Evolutionary conservation across 768 basidiomycete genomes (phyloP).

Genomic region (Lanmaoa rubissima): DNA sequence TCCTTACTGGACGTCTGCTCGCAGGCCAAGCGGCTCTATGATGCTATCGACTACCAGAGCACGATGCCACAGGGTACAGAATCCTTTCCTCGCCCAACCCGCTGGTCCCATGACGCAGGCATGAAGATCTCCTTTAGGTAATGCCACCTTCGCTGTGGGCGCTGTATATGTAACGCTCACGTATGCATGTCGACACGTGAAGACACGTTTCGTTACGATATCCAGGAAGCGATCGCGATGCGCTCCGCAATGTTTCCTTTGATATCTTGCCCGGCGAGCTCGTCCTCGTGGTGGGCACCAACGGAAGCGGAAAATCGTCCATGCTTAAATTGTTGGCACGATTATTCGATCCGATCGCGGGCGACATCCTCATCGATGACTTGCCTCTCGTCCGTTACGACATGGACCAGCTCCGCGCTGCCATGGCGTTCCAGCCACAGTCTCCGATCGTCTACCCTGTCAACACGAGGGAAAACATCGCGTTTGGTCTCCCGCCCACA

Average conservation of each 20-base stretch:
- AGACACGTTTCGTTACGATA: conserved; percentile 27
- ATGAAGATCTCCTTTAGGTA: conserved; percentile 31
- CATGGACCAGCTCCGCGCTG: conserved; percentile 39
- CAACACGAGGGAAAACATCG: conserved; percentile 44
- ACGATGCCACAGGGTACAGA: conserved; percentile 18
- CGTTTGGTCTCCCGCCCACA: conserved; percentile 26
- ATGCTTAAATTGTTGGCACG: conserved; percentile 50
- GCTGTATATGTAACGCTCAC: not conserved
- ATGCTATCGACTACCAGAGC: conserved; percentile 20
- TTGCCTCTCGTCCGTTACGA: conserved; percentile 38
- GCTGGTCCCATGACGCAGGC: conserved; percentile 10
- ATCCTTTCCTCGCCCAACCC: conserved; percentile 16
- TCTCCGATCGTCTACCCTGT: conserved; percentile 49
- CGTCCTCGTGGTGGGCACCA: conserved; percentile 32
- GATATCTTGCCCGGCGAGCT: conserved; percentile 30
- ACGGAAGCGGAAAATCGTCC: conserved; percentile 30
- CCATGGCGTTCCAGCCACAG: conserved; percentile 50
- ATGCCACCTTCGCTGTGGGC: not conserved
- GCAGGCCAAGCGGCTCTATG: conserved; percentile 21
- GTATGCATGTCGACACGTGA: not conserved
- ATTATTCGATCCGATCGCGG: conserved; percentile 45
- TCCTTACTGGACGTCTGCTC: conserved; percentile 14
- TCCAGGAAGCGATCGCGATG: conserved; percentile 17
- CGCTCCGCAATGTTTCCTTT: conserved; percentile 26
- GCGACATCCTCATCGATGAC: conserved; percentile 45